Evolutionary conservation across 768 basidiomycete species (phyloP), one percentile per base, ranked within the genome.

Genomic region (Harrya chromipes): DNA sequence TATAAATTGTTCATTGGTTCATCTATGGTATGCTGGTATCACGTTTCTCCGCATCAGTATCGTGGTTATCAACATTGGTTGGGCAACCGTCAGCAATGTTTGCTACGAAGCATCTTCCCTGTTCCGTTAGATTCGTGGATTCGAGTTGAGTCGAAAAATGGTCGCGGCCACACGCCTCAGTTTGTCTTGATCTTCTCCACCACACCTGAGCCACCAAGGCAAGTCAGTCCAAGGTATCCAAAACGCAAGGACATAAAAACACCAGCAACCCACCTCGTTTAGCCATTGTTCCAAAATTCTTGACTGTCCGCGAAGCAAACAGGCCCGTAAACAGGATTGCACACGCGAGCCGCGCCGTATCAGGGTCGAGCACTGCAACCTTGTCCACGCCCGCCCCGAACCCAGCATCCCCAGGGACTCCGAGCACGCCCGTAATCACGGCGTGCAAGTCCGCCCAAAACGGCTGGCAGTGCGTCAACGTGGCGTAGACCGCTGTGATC

Each of bases 401-500:
- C 26, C 6, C 26, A 1, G 26, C 26, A 8, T 26, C 26, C 26
- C 4, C 26, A 9, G 26, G 26, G 5, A 26, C 26, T 8, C 82
- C 81, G 21, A 81, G 69, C 46, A 77, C 57, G 6, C 74, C 71
- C 10, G 74, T 65, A 10, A 85, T 57, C 16, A 82, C 60, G 5
- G 63, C 52, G 55, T 86, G 83, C 35, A 76, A 46, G 24, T 85
- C 80, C 1, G 77, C 80, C 85, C 84, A 94, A 66, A 87, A 87
- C 0, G 91, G 87, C 63, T 94, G 91, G 2, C 88, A 84, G 54
- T 93, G 90, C 9, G 91, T 93, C 44, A 94, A 76, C 49, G 84
- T 78, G 46, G 92, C 84, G 62, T 90, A 94, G 10, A 94, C 63
- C 1, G 75, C 87, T 11, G 90, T 91, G 58, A 84, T 71, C 56